phyloP scores from a whole-genome alignment of 2,329 filamentous ascomycete species.

The Polytolypa hystricis region DNA sequence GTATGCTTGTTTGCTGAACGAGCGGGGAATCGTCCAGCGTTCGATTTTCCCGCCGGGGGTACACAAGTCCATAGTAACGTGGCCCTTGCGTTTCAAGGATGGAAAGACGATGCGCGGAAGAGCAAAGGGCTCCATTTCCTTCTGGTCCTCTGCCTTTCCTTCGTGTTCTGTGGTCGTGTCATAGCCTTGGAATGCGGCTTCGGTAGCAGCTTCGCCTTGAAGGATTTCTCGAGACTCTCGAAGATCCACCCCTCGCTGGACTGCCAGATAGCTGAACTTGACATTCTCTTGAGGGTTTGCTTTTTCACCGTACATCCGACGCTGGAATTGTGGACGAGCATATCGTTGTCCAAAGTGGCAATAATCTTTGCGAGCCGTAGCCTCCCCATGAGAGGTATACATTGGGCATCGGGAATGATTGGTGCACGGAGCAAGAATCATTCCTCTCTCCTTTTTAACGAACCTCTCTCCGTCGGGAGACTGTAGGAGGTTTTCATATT shows the following conservation, averaged over 20 bases:
- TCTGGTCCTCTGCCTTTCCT: constrained; percentile 6
- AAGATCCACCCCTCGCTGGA: constrained; percentile 63
- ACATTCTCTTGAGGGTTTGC: constrained; percentile 81
- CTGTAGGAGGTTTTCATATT: constrained; percentile 29
- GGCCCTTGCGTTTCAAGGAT: constrained; percentile 76
- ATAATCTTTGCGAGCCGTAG: constrained; percentile 69
- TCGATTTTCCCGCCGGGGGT: constrained; percentile 76
- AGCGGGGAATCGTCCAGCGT: constrained; percentile 83
- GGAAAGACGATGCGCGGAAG: constrained; percentile 69
- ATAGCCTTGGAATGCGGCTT: constrained; percentile 62
- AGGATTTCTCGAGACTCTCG: constrained; percentile 32
- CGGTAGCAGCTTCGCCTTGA: constrained; percentile 48
- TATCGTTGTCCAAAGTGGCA: constrained; percentile 88
- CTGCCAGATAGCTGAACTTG: constrained; percentile 77
- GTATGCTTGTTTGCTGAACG: constrained; percentile 70
- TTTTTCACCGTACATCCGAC: constrained; percentile 55
- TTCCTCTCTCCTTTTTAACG: constrained; percentile 45
- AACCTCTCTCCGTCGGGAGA: constrained; percentile 16
- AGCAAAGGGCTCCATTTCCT: constrained; percentile 44
- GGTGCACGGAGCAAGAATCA: constrained; percentile 62
- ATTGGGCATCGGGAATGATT: constrained; percentile 84
- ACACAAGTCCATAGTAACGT: constrained; percentile 84
- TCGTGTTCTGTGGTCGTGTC: constrained; percentile 32
- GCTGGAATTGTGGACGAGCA: constrained; percentile 70
- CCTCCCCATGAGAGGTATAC: constrained; percentile 62